Evolutionary conservation across 2,329 filamentous ascomycete species (phyloP).

Genomic region (Cladosporium velox): DNA sequence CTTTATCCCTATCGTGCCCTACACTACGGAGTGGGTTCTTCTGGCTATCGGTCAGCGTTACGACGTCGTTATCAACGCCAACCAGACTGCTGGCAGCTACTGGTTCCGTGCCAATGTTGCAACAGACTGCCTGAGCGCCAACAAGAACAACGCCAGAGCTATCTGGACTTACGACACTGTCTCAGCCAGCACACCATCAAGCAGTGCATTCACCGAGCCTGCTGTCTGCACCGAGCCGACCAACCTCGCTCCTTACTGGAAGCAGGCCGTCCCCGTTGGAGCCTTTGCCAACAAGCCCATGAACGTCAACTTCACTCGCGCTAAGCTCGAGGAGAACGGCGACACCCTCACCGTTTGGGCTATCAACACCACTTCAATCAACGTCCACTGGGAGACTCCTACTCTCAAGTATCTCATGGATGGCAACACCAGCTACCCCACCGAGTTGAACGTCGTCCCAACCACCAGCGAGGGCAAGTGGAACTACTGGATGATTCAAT

Average conservation of each 20-base stretch:
- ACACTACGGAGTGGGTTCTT: conserved; percentile 35
- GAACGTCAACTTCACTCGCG: conserved; percentile 32
- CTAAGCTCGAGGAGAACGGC: conserved; percentile 37
- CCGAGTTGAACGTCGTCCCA: conserved; percentile 44
- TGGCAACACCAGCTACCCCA: conserved; percentile 44
- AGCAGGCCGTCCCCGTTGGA: conserved; percentile 37
- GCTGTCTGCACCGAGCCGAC: conserved; percentile 27
- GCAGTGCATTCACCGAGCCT: conserved; percentile 27
- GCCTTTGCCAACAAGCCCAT: conserved; percentile 29
- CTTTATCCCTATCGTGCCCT: conserved; percentile 41
- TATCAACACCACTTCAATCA: conserved; percentile 45
- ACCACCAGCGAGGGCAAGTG: conserved; percentile 41
- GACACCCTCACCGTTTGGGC: conserved; percentile 38
- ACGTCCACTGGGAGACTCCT: conserved; percentile 47
- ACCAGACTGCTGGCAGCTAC: conserved; percentile 37
- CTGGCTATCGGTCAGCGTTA: conserved; percentile 45
- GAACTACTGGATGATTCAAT: conserved; percentile 54
- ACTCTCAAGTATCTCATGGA: conserved; percentile 48
- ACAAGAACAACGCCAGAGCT: conserved; percentile 35
- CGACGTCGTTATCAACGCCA: conserved; percentile 44
- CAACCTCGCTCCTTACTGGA: conserved; percentile 34
- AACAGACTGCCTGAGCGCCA: conserved; percentile 37
- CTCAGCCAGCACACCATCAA: conserved; percentile 14
- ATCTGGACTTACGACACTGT: conserved; percentile 37
- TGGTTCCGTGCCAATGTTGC: conserved; percentile 40